phyloP scores from a whole-genome alignment of 2,329 filamentous ascomycete species.

The Trichoderma pleuroti region DNA sequence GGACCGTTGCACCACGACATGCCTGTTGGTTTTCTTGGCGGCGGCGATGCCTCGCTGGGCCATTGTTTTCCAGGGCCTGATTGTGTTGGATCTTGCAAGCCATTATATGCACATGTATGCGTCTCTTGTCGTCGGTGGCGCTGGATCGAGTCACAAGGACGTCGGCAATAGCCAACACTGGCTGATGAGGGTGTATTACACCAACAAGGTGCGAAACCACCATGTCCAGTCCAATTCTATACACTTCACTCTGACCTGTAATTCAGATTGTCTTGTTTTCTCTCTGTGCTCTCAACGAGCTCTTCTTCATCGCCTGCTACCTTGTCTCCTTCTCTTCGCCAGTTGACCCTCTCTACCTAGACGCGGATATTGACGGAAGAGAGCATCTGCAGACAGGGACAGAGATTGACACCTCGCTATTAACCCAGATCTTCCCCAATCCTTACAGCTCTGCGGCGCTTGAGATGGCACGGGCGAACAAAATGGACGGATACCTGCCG shows the following conservation, averaged over 20 bases:
- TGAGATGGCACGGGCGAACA: conserved; percentile 88
- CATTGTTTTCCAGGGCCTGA: conserved; percentile 87
- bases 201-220: conserved; percentile 71
- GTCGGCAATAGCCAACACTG: conserved; percentile 80
- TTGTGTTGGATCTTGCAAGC: conserved; percentile 85
- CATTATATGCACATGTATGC: conserved; percentile 99
- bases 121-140: conserved; percentile 69
- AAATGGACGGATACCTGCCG: conserved; percentile 66
- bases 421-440: conserved; percentile 73
- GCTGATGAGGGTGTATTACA: conserved; percentile 91
- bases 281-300: conserved; percentile 83
- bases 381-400: conserved; percentile 55
- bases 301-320: conserved; percentile 96
- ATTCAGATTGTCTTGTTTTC: conserved; percentile 78
- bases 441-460: conserved; percentile 88
- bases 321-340: conserved; percentile 94
- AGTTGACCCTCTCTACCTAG: conserved; percentile 76
- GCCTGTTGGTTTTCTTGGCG: conserved; percentile 86
- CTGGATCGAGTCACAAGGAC: conserved; percentile 80
- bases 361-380: conserved; percentile 49
- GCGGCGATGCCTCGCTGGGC: conserved; percentile 93
- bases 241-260: conserved; percentile 8
- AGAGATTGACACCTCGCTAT: conserved; percentile 63
- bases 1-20: conserved; percentile 91
- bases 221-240: not conserved